Evolutionary conservation across 2,329 filamentous ascomycete species (phyloP), one percentile per base, ranked within the genome.

Genomic region (Penicillium fuscoglaucum): DNA sequence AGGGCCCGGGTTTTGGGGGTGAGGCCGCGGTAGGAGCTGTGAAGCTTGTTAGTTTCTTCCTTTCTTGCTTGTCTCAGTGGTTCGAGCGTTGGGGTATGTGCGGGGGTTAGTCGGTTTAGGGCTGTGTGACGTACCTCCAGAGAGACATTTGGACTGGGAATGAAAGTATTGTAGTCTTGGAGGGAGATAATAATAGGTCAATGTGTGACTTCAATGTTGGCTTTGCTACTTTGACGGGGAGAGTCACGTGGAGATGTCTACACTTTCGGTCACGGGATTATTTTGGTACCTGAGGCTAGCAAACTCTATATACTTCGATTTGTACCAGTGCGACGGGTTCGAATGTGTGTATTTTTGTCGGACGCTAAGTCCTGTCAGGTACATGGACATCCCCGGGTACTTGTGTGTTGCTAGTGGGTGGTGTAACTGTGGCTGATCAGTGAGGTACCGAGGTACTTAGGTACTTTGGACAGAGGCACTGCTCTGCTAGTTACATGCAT

Each of bases 1-100:
- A 87, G 77, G 43, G 90, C 77, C 57, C 90, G 89, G 26, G 89
- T 88, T 66, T 84, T 87, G 19, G 88, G 84, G 4, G 87, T 79
- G 54, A 96, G 86, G 67, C 84, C 85, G 70, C 83, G 87, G 79
- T 92, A 96, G 52, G 86, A 80, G 68, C 87, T 90, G 15, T 21
- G 31, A 19, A 17, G 12, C 9, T 31, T 55, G 26, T 41, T 41
- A 43, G 39, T 51, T 41, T 35, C 9, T 48, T 6, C 8, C 35
- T 40, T 40, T 35, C 33, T 33, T 28, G 48, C 50, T 40, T 39
- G 40, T 12, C n/a, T 19, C 2, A 19, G 19, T 35, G 31, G 37
- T 47, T 21, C 8, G 40, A 13, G 31, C 8, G 24, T 33, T 35
- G 33, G 12, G 28, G 12, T n/a, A 41, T 41, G 12, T 46, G 39